Conservation (phyloP, 441 rosid species). For the Cnidoscolus chayamansa region DNA sequence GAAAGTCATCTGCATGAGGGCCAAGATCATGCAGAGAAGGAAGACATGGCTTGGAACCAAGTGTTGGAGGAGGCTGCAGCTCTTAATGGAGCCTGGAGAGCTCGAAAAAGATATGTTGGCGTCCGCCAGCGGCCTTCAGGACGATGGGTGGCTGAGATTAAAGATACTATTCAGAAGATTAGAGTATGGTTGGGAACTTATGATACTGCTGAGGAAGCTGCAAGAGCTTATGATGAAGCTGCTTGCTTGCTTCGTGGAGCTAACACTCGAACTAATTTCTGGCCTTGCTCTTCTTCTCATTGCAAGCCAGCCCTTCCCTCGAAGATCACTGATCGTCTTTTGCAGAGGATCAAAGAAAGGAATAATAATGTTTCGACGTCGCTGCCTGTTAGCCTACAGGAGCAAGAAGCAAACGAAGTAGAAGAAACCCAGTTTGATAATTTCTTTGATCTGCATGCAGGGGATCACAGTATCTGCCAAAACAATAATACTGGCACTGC, state of each 20-base stretch:
- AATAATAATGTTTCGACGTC: slow-evolving; percentile 11
- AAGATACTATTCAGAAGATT: slow-evolving; percentile 46
- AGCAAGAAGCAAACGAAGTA: slow-evolving; percentile 14
- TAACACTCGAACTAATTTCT: slow-evolving; percentile 50
- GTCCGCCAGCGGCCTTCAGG: slow-evolving; percentile 55
- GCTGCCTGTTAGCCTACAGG: not conserved
- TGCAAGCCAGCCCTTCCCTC: slow-evolving; percentile 38
- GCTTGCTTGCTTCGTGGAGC: slow-evolving; percentile 54
- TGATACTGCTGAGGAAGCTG: slow-evolving; percentile 56
- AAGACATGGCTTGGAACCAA: slow-evolving; percentile 26
- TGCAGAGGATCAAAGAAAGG: slow-evolving; percentile 36
- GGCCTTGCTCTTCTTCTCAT: slow-evolving; percentile 34
- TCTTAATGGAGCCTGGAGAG: slow-evolving; percentile 28
- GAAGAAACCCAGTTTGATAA: slow-evolving; percentile 16
- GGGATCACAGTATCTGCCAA: slow-evolving; percentile 13
- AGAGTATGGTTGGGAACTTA: slow-evolving; percentile 54
- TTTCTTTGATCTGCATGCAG: slow-evolving; percentile 26
- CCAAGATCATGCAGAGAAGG: not conserved
- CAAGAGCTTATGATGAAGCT: slow-evolving; percentile 60
- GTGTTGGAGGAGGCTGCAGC: slow-evolving; percentile 37
- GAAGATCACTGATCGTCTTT: slow-evolving; percentile 35
- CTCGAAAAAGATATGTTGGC: slow-evolving; percentile 42
- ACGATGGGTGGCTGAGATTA: slow-evolving; percentile 56
- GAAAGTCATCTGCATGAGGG: not conserved
- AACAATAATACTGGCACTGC: not conserved